Evolutionary conservation across 2,329 filamentous ascomycete genomes (phyloP), one percentile per base, ranked within the genome.

Genomic region (Zymoseptoria pseudotritici): DNA sequence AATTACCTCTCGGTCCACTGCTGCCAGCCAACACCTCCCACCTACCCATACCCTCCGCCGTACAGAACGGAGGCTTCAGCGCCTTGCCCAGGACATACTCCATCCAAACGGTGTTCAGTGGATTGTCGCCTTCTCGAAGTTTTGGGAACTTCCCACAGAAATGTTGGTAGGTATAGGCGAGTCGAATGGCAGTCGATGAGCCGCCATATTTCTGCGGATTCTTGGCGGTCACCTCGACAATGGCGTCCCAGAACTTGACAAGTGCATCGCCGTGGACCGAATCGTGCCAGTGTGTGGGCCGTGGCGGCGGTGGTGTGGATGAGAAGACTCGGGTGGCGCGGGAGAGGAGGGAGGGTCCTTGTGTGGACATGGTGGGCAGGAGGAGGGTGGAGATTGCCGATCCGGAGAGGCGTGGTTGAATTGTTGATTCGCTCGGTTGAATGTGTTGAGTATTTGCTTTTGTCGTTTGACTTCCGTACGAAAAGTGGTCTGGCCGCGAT

Each of bases 81-180:
- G 61, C 58, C 6, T 65, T 54, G 1, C 66, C 68, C n/a, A 71
- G 62, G 24, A 68, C 60, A 51, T 67, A 70, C 58, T 70, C 67
- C 42, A 71, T 63, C 67, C 67, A 71, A 6, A 65, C 63, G 6
- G 56, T 58, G 5, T 20, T 56, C 31, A 71, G 56, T 50, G 55
- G 50, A 10, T 59, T 57, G 4, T 55, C 56, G 6, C 69, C 69
- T 24, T 67, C 57, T 8, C n/a, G 57, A 21, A 71, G 59, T 58
- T 70, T 66, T 7, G 67, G 64, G 55, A 61, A 71, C 53, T 61
- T 31, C 63, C 57, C 6, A 69, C 53, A 49, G 65, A 65, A 10
- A 61, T 61, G 2, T 56, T 55, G 20, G 56, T 58, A 3, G 61
- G 63, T 22, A 58, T 59, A 4, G 54, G 58, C 49, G 61, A 55